Conservation (phyloP, 495 filamentous ascomycete genomes). For the Penicillium lagena region DNA sequence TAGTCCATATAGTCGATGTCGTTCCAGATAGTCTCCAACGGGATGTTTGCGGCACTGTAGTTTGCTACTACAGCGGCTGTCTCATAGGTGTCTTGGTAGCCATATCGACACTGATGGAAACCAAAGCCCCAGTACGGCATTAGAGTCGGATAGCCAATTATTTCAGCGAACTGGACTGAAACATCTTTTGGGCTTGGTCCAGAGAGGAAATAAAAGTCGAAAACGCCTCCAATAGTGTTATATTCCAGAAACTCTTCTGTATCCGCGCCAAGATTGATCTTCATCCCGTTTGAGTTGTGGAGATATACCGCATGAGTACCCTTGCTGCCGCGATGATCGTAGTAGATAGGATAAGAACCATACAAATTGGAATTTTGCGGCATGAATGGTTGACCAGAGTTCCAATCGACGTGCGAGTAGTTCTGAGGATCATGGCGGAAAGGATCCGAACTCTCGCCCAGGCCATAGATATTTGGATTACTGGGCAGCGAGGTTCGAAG, state of each 20-base stretch:
- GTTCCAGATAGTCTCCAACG: conserved; percentile 86
- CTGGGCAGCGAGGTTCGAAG: conserved; percentile 63
- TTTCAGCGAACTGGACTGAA: conserved; percentile 63
- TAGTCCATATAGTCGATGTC: conserved; percentile 76
- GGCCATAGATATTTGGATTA: conserved; percentile 67
- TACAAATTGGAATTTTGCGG: conserved; percentile 69
- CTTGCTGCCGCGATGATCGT: conserved; percentile 60
- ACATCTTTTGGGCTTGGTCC: conserved; percentile 69
- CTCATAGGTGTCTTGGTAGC: conserved; percentile 69
- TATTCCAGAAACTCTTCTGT: conserved; percentile 71
- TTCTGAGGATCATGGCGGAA: conserved; percentile 64
- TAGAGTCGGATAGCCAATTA: conserved; percentile 66
- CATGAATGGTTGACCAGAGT: conserved; percentile 63
- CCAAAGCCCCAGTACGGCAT: conserved; percentile 83
- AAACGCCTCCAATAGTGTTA: conserved; percentile 70
- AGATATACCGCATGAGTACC: conserved; percentile 81
- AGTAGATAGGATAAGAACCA: conserved; percentile 78
- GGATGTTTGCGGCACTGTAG: conserved; percentile 68
- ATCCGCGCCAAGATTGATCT: conserved; percentile 70
- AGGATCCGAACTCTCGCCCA: conserved; percentile 74
- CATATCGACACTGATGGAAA: conserved; percentile 80
- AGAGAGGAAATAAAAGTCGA: conserved; percentile 81
- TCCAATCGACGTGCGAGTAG: conserved; percentile 78
- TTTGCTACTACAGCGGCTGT: conserved; percentile 77
- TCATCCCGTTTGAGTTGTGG: conserved; percentile 81